Evolutionary conservation across 331 rosid genomes (phyloP).

Genomic region (Acacia concinna): DNA sequence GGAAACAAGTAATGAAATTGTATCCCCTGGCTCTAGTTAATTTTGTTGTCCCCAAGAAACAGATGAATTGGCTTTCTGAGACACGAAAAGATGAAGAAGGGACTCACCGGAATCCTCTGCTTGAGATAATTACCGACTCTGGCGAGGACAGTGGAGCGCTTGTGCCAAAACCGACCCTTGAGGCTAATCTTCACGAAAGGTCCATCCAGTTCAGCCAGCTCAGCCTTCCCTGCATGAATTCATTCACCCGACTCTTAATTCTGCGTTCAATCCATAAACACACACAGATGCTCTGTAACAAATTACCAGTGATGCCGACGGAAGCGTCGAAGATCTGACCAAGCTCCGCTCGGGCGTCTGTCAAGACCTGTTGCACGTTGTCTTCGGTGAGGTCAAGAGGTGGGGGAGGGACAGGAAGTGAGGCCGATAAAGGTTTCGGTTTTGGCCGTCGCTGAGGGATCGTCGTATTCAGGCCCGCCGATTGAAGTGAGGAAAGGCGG

Average conservation of each 20-base stretch:
- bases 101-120: constrained; percentile 87
- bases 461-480: not conserved
- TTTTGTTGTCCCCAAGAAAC: not conserved
- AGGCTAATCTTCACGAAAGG: constrained; percentile 87
- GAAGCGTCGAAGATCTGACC: constrained; percentile 77
- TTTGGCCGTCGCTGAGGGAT: not conserved
- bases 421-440: constrained; percentile 43
- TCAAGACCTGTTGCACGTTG: constrained; percentile 59
- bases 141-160: constrained; percentile 70
- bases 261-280: not conserved
- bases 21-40: not conserved
- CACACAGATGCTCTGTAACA: not conserved
- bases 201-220: constrained; percentile 79
- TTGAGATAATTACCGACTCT: constrained; percentile 76
- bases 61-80: too few species aligned
- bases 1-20: not conserved
- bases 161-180: constrained; percentile 93
- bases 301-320: constrained; percentile 82
- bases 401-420: constrained; percentile 45
- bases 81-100: not conserved
- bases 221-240: constrained; percentile 55
- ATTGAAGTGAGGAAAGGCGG: constrained; percentile 22
- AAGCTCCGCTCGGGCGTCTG: constrained; percentile 71
- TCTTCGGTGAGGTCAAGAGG: constrained; percentile 85
- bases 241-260: not conserved